Evolutionary conservation across 306 rosid genomes (phyloP).

Genomic region (Lithocarpus polystachyus): DNA sequence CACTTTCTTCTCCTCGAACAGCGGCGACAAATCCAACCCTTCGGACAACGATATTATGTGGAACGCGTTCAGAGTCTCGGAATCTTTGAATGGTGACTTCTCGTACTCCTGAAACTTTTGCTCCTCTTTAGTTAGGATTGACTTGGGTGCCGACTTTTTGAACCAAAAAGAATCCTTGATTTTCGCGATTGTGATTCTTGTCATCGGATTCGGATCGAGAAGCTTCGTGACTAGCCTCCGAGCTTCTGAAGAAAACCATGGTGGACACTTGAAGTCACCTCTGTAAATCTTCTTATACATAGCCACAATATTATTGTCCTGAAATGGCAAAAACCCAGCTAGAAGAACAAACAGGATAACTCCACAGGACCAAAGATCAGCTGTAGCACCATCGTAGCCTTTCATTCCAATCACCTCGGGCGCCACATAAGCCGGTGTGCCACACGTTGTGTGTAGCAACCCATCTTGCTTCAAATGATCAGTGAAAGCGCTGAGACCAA

Average conservation of each 20-base stretch:
- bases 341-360: slow-evolving; percentile 86
- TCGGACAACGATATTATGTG: slow-evolving; percentile 73
- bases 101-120: slow-evolving; percentile 30
- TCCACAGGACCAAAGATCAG: slow-evolving; percentile 95
- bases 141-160: slow-evolving; percentile 54
- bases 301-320: slow-evolving; percentile 68
- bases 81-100: slow-evolving; percentile 22
- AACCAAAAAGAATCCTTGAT: slow-evolving; percentile 72
- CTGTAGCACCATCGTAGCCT: slow-evolving; percentile 90
- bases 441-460: slow-evolving; percentile 78
- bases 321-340: slow-evolving; percentile 87
- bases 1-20: slow-evolving; percentile 79
- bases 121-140: slow-evolving; percentile 21
- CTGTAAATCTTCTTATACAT: slow-evolving; percentile 82
- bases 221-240: slow-evolving; percentile 61
- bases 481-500: slow-evolving; percentile 72
- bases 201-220: slow-evolving; percentile 72
- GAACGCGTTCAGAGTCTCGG: slow-evolving; percentile 70
- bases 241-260: slow-evolving; percentile 82
- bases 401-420: slow-evolving; percentile 87
- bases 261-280: slow-evolving; percentile 89
- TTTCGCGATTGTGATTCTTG: slow-evolving; percentile 49
- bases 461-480: slow-evolving; percentile 77
- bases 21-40: slow-evolving; percentile 82
- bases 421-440: slow-evolving; percentile 94